Percentiles rank a stretch among this genome's conserved stretches.
These are phyloP conservation scores for Solanum etuberosum DNA, from an alignment of 257 asterid species.

Conservation along the genomic window DNA sequence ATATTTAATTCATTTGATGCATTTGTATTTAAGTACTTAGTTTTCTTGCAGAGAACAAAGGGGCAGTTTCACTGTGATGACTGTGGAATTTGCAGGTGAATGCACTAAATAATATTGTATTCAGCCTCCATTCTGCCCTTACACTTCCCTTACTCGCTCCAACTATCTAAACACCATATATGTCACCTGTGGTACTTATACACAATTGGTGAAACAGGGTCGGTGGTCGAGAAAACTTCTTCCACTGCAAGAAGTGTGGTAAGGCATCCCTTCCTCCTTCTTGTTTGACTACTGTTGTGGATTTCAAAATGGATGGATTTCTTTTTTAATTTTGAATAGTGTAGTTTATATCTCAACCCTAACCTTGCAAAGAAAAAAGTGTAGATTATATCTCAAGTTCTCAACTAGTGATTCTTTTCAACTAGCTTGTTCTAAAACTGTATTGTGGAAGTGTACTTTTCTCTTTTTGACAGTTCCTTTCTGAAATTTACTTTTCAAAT, in stretches of 20 bases:
- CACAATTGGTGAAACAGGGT: slow-evolving; percentile 44
- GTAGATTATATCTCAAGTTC: background rate
- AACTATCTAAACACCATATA: background rate
- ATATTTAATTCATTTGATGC: background rate
- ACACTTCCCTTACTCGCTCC: background rate
- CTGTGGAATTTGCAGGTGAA: slow-evolving; percentile 93
- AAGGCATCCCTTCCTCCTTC: slow-evolving; percentile 5
- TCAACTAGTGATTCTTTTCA: background rate
- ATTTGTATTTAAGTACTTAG: slow-evolving; percentile 4
- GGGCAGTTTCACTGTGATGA: slow-evolving; percentile 78
- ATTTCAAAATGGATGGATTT: background rate
- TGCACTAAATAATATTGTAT: background rate
- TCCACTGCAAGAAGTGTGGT: slow-evolving; percentile 92
- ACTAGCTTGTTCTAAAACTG: background rate
- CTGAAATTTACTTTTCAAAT: background rate
- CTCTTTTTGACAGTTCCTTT: background rate
- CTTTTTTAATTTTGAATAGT: background rate
- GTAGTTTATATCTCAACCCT: background rate
- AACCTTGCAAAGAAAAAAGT: background rate
- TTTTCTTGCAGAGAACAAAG: slow-evolving; percentile 43
- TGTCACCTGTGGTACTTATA: background rate
- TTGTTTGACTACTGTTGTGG: background rate
- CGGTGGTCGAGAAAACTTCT: slow-evolving; percentile 79
- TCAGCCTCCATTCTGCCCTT: background rate
- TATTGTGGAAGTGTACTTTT: background rate